Conservation (phyloP, 768 basidiomycete species). For the Tylopilus plumbeoviolaceoides region DNA sequence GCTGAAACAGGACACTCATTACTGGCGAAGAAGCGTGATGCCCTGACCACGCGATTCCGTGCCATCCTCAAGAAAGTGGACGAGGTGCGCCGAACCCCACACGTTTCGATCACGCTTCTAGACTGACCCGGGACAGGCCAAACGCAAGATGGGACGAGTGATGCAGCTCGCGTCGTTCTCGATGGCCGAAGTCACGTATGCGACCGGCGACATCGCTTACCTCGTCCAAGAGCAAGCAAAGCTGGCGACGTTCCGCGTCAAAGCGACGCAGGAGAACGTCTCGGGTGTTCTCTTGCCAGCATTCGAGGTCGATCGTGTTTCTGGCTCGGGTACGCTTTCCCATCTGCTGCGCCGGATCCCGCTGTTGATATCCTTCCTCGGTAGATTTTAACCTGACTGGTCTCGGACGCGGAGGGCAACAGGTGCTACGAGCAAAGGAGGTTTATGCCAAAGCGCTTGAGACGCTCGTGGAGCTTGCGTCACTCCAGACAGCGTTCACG, state of each 20-base stretch:
- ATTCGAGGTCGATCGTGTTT: slow-evolving; percentile 86
- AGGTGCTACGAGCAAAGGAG: slow-evolving; percentile 91
- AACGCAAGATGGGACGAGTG: slow-evolving; percentile 97
- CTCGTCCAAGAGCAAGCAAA: slow-evolving; percentile 96
- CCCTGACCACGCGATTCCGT: slow-evolving; percentile 90
- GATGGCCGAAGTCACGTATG: slow-evolving; percentile 97
- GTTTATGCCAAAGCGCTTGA: slow-evolving; percentile 98
- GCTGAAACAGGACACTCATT: slow-evolving; percentile 94
- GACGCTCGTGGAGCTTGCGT: slow-evolving; percentile 95
- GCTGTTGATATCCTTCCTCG: background rate
- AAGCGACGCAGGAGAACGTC: slow-evolving; percentile 96
- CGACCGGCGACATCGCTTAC: slow-evolving; percentile 96
- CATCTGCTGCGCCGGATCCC: slow-evolving; percentile 2
- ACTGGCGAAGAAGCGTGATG: slow-evolving; percentile 97
- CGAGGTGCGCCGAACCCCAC: slow-evolving; percentile 59
- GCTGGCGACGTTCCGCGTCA: slow-evolving; percentile 86
- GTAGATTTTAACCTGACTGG: slow-evolving; percentile 98
- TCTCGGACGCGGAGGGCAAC: slow-evolving; percentile 94
- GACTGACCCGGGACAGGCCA: slow-evolving; percentile 58
- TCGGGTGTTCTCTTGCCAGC: slow-evolving; percentile 94
- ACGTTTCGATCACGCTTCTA: background rate
- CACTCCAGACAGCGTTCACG: slow-evolving; percentile 95
- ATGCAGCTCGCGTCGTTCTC: slow-evolving; percentile 99
- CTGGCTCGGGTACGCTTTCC: slow-evolving; percentile 66
- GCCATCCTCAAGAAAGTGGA: slow-evolving; percentile 96